A percentile compares a stretch with the other conserved stretches of the same genome.
These are phyloP conservation scores for Coemansia sp. DNA, from an alignment of 192 early-diverging fungal species.

Conservation along the genomic window DNA sequence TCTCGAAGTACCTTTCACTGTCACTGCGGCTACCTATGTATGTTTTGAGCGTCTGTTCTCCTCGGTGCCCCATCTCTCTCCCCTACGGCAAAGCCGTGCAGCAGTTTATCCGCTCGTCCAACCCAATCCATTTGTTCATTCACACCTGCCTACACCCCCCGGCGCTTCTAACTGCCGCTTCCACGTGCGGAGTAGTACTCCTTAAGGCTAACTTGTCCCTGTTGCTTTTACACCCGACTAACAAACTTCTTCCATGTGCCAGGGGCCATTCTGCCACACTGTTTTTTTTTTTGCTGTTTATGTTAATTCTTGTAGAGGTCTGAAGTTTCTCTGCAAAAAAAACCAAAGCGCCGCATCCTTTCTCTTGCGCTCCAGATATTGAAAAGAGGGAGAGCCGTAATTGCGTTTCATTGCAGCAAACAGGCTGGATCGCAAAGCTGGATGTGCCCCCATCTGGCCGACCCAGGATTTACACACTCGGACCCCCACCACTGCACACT, in stretches of 20 bases:
- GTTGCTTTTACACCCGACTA: background rate
- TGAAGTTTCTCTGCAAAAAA: background rate
- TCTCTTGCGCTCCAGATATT: background rate
- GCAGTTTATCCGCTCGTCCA: background rate
- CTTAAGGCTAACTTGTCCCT: background rate
- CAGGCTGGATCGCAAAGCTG: conserved; percentile 8
- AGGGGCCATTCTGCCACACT: background rate
- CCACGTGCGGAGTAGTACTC: background rate
- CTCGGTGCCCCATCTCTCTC: background rate
- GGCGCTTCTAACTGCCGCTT: background rate
- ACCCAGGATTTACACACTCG: conserved; percentile 2
- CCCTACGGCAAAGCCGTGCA: background rate
- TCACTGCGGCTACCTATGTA: background rate
- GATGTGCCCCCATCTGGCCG: conserved; percentile 6
- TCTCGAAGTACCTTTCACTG: background rate
- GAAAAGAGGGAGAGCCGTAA: background rate
- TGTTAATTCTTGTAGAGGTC: background rate
- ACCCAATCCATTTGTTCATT: background rate
- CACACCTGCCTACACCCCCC: background rate
- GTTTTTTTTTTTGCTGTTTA: background rate
- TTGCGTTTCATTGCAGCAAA: background rate
- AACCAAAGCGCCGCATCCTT: conserved; percentile 2
- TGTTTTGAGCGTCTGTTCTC: background rate
- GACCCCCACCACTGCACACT: conserved; percentile 4
- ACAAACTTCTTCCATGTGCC: background rate